Percentiles rank a stretch among this genome's conserved stretches.
Conservation (phyloP, 306 rosid genomes). For the Fragaria vesca region DNA sequence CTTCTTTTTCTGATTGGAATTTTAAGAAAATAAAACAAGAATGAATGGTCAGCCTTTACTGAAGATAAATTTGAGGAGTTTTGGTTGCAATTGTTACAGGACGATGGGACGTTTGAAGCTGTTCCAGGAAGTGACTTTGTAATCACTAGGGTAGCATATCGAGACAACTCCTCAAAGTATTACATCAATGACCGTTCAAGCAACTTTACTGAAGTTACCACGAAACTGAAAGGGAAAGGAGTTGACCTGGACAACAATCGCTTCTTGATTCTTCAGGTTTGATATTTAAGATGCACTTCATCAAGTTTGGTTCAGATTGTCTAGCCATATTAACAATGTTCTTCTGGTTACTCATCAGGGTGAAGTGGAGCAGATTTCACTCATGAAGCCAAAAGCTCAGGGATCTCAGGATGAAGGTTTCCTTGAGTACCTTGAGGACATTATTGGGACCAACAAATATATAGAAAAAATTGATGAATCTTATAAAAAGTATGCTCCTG, state of each 20-base stretch:
- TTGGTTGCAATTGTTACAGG: too few relatives aligned
- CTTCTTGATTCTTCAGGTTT: constrained; percentile 90
- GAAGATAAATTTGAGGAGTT: too few relatives aligned
- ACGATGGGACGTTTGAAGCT: constrained; percentile 5
- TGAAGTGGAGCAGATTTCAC: constrained; percentile 93
- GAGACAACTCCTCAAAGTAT: constrained; percentile 90
- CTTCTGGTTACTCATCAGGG: constrained; percentile 53
- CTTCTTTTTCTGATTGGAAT: not conserved
- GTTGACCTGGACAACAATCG: constrained; percentile 94
- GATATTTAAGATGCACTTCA: not conserved
- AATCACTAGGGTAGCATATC: constrained; percentile 76
- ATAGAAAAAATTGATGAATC: constrained; percentile 74
- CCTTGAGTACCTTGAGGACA: constrained; percentile 92
- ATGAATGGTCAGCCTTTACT: too few relatives aligned
- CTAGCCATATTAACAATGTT: constrained; percentile 17
- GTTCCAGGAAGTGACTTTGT: constrained; percentile 82
- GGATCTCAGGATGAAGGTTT: constrained; percentile 97
- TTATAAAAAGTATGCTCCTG: constrained; percentile 45
- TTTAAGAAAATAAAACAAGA: too few relatives aligned
- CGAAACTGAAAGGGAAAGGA: constrained; percentile 90
- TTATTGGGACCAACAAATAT: constrained; percentile 82
- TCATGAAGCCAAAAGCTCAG: constrained; percentile 94
- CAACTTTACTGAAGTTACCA: constrained; percentile 90
- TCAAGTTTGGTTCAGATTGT: not conserved
- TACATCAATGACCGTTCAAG: constrained; percentile 72